Conservation (phyloP, 1,139 yeast genomes). For the Candida smagusa region DNA sequence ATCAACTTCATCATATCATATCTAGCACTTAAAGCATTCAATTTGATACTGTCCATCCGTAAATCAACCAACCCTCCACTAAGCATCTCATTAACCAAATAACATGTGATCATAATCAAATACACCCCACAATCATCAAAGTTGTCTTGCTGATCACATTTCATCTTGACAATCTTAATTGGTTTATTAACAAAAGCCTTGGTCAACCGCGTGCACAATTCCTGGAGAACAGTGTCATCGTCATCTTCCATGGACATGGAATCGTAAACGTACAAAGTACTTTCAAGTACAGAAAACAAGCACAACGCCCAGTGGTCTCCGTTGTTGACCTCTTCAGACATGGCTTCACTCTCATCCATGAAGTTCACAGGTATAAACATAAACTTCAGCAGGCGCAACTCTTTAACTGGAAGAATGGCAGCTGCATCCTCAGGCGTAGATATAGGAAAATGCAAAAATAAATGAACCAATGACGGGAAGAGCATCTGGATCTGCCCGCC, state of each 20-base stretch:
- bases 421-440: conserved; percentile 21
- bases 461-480: conserved; percentile 39
- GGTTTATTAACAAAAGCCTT: conserved; percentile 16
- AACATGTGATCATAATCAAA: conserved; percentile 39
- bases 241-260: conserved; percentile 31
- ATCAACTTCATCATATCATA: conserved; percentile 14
- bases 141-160: conserved; percentile 43
- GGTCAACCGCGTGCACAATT: conserved; percentile 23
- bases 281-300: conserved; percentile 29
- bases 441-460: conserved; percentile 36
- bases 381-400: conserved; percentile 30
- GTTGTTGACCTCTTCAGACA: conserved; percentile 30
- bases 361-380: conserved; percentile 42
- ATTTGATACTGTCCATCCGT: conserved; percentile 24
- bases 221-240: conserved; percentile 17
- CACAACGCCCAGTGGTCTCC: conserved; percentile 49
- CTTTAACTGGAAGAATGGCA: conserved; percentile 28
- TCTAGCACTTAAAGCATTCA: conserved; percentile 32
- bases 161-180: conserved; percentile 24
- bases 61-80: conserved; percentile 16
- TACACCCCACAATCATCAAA: conserved; percentile 49
- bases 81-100: conserved; percentile 20
- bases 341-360: conserved; percentile 29
- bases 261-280: conserved; percentile 35
- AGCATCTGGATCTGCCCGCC: conserved; percentile 30